Evolutionary conservation across 441 rosid genomes (phyloP), one percentile per base, ranked within the genome.

Genomic region (Euphorbia schlechtendalii): DNA sequence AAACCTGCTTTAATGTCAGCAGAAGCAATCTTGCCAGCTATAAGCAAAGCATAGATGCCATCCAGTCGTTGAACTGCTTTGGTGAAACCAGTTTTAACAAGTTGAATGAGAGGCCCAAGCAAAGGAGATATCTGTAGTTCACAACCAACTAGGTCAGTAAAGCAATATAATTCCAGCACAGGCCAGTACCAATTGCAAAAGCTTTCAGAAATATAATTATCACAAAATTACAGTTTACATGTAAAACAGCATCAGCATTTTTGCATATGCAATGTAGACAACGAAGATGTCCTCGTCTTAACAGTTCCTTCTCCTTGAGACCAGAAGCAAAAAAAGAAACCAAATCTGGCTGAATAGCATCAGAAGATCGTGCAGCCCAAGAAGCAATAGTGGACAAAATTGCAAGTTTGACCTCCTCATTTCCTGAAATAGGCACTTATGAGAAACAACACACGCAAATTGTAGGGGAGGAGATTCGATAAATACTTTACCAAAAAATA

Each of bases 221-320:
- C 30, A 28, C 53, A 30, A n/a, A 38, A 70, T 66, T 64, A 88
- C 99, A 93, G n/a, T n/a, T n/a, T n/a, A n/a, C n/a, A n/a, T 76
- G 88, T 18, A 81, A 73, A 70, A 86, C 75, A 64, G 83, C 77
- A 76, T 96, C 97, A 56, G 82, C 61, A 68, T 88, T 88, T 81
- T 76, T 78, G 84, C 90, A 81, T 66, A 92, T 80, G 66, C 74
- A 76, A 51, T 73, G 77, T 48, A 96, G 63, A 69, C 88, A 87
- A 57, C 96, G 96, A 75, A 96, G 94, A 84, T 96, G 92, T 28
- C 90, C 97, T 81, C 97, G 82, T 84, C 96, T 83, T 67, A 95
- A 76, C 70, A 77, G 74, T 64, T 95, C 99, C 77, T 92, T 95
- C 86, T 95, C 99, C 78, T 95, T 92, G 56, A 92, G 86, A 74